These are phyloP conservation scores for Acrocalymma vagum DNA, from an alignment of 2,329 filamentous ascomycete genomes.

Conservation along the genomic window DNA sequence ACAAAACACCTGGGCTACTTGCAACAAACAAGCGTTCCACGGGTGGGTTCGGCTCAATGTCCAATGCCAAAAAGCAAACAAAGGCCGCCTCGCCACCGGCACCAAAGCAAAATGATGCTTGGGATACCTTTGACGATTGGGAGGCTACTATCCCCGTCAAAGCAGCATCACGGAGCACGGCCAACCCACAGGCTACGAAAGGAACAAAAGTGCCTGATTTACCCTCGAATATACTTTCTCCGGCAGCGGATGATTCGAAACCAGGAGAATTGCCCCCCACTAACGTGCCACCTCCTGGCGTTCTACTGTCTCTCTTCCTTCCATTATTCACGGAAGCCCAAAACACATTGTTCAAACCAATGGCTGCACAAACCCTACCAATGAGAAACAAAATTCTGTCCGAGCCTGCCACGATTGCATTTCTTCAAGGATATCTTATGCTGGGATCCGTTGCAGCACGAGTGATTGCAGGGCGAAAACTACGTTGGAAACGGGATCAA, in stretches of 20 bases:
- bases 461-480: constrained; percentile 82
- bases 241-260: constrained; percentile 26
- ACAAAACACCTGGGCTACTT: constrained; percentile 3
- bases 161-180: constrained; percentile 8
- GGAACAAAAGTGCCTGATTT: neutral
- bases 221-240: constrained; percentile 30
- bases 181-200: constrained; percentile 8
- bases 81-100: constrained; percentile 5
- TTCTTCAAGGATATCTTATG: constrained; percentile 70
- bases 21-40: constrained; percentile 16
- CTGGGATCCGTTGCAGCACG: constrained; percentile 75
- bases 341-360: constrained; percentile 70
- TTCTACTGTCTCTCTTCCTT: constrained; percentile 81
- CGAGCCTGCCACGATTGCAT: constrained; percentile 68
- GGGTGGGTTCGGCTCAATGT: constrained; percentile 23
- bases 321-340: constrained; percentile 73
- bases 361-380: constrained; percentile 65
- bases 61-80: constrained; percentile 12
- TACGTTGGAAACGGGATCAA: constrained; percentile 90
- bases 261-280: constrained; percentile 68
- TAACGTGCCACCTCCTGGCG: constrained; percentile 87
- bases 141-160: constrained; percentile 42
- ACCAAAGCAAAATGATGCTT: constrained; percentile 43
- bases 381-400: constrained; percentile 71
- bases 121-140: constrained; percentile 58